Percentiles rank a stretch among this genome's conserved stretches.
Conservation (phyloP, 2,329 filamentous ascomycete genomes). For the Aspergillus sp. region DNA sequence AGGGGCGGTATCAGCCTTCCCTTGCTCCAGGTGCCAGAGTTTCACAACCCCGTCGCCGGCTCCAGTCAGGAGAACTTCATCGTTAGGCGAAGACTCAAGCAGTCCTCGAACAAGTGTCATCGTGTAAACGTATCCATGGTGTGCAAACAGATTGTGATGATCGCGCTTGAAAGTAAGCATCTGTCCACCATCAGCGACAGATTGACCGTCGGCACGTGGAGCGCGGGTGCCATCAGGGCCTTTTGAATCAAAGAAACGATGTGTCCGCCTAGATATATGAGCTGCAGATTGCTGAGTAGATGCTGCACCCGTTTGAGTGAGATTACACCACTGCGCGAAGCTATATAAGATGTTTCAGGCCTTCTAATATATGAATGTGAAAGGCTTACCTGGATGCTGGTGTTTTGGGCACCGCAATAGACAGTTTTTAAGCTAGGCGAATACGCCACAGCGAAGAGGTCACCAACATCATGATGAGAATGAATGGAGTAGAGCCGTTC, state of each 20-base stretch:
- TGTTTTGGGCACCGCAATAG: constrained; percentile 92
- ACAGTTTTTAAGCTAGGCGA: constrained; percentile 76
- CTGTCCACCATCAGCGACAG: constrained; percentile 58
- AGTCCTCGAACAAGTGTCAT: constrained; percentile 83
- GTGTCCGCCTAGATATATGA: constrained; percentile 74
- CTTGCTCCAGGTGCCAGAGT: constrained; percentile 75
- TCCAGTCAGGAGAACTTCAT: constrained; percentile 83
- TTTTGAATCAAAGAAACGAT: constrained; percentile 89
- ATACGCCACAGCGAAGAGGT: constrained; percentile 94
- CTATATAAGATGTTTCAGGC: not conserved
- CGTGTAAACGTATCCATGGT: constrained; percentile 94
- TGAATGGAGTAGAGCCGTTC: constrained; percentile 83
- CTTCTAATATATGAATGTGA: not conserved
- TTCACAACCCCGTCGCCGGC: constrained; percentile 94
- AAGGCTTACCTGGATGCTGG: constrained; percentile 70
- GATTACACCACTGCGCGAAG: constrained; percentile 66
- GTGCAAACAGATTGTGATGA: constrained; percentile 83
- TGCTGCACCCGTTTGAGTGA: constrained; percentile 64
- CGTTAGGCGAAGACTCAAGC: constrained; percentile 62
- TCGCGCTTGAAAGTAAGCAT: constrained; percentile 78
- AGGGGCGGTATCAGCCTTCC: constrained; percentile 59
- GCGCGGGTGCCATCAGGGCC: constrained; percentile 80
- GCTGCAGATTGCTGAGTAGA: constrained; percentile 63
- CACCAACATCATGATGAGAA: constrained; percentile 89
- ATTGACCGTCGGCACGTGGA: constrained; percentile 57